A percentile compares a stretch with the other conserved stretches of the same genome.
phyloP scores from a whole-genome alignment of 108 stramenopile species.

The Cyclotella atomus region DNA sequence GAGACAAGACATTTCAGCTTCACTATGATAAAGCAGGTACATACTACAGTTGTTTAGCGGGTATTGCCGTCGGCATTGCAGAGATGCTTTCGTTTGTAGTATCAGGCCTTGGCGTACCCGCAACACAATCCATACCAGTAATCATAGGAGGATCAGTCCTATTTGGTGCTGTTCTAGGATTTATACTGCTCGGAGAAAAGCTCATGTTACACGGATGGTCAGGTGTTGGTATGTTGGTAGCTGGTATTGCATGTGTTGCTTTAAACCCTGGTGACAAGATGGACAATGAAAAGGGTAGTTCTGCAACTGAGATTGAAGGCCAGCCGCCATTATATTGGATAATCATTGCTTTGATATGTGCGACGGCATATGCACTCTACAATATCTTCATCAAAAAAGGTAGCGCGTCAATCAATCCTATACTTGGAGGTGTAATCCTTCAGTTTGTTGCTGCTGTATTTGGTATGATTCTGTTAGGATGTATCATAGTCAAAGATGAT shows the following conservation, averaged over 20 bases:
- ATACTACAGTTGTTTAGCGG: conserved; percentile 22
- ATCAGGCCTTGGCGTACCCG: conserved; percentile 65
- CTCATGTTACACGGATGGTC: conserved; percentile 59
- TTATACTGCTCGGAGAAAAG: conserved; percentile 45
- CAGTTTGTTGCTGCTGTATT: conserved; percentile 75
- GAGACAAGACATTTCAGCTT: neutral
- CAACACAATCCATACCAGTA: conserved; percentile 67
- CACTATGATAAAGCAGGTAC: conserved; percentile 1
- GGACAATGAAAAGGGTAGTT: neutral
- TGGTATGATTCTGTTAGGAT: conserved; percentile 44
- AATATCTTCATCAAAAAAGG: conserved; percentile 85
- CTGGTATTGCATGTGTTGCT: conserved; percentile 63
- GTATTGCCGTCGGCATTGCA: conserved; percentile 56
- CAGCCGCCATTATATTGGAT: conserved; percentile 46
- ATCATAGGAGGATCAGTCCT: conserved; percentile 75
- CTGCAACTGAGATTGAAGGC: neutral
- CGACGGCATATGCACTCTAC: conserved; percentile 72
- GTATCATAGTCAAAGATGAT: conserved; percentile 4
- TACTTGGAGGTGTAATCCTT: conserved; percentile 75
- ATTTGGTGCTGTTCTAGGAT: conserved; percentile 66
- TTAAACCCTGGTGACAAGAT: conserved; percentile 36
- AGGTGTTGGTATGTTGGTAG: conserved; percentile 55
- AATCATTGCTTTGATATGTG: conserved; percentile 66
- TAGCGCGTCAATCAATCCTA: conserved; percentile 60
- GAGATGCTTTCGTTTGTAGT: conserved; percentile 74